These are phyloP conservation scores for Pleoardoris graminearum DNA, from an alignment of 2,329 filamentous ascomycete species.

Conservation along the genomic window DNA sequence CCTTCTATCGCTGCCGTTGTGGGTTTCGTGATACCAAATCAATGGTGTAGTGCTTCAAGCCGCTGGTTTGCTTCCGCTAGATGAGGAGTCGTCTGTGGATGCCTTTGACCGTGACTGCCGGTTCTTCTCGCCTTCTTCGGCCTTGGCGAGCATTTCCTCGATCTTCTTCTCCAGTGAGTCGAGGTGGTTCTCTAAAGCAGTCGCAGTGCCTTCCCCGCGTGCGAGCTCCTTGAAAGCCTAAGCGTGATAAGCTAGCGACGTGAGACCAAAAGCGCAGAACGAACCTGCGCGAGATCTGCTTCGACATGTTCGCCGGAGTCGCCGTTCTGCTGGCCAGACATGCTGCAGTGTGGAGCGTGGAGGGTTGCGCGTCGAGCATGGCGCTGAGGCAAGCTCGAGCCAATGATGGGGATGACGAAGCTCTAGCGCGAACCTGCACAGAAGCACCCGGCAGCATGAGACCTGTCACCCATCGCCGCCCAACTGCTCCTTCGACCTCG, in stretches of 20 bases:
- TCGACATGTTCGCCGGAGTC: conserved; percentile 26
- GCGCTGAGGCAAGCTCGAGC: conserved; percentile 21
- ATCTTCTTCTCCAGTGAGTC: conserved; percentile 59
- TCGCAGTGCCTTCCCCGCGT: conserved; percentile 60
- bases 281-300: conserved; percentile 43
- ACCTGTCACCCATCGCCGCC: conserved; percentile 27
- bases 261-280: not conserved
- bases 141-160: conserved; percentile 55
- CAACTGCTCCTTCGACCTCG: conserved; percentile 12
- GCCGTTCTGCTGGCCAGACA: conserved; percentile 40
- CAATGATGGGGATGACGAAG: conserved; percentile 32
- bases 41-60: conserved; percentile 12
- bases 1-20: not conserved
- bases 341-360: conserved; percentile 21
- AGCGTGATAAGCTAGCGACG: conserved; percentile 7
- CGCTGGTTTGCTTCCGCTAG: conserved; percentile 18
- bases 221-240: conserved; percentile 57
- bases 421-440: conserved; percentile 33
- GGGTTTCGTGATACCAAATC: not conserved
- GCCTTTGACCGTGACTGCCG: conserved; percentile 26
- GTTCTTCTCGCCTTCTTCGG: conserved; percentile 47
- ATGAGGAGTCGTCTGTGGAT: conserved; percentile 18
- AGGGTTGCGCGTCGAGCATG: conserved; percentile 8
- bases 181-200: conserved; percentile 59
- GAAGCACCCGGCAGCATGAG: conserved; percentile 28